Percentiles rank a stretch among this genome's conserved stretches.
Conservation (phyloP, 2,329 filamentous ascomycete genomes). For the Epichloe aotearoae region DNA sequence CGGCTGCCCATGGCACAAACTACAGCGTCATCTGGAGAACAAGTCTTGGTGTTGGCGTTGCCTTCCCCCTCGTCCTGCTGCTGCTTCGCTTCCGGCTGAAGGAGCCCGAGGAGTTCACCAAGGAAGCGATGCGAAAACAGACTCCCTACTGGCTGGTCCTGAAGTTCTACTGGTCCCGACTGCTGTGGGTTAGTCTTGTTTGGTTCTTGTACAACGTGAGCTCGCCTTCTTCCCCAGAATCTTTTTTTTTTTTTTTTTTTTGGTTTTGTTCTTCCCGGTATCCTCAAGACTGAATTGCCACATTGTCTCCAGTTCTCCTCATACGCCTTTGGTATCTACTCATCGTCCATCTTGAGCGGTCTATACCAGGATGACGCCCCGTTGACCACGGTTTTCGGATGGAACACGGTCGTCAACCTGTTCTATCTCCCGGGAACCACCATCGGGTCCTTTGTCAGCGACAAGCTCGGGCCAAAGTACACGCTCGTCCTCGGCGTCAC, state of each 20-base stretch:
- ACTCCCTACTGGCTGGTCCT: slow-evolving; percentile 43
- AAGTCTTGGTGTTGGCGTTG: slow-evolving; percentile 63
- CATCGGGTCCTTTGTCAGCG: slow-evolving; percentile 61
- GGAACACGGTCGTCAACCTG: slow-evolving; percentile 77
- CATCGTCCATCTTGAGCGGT: slow-evolving; percentile 32
- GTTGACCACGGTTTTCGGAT: slow-evolving; percentile 70
- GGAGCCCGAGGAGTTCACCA: slow-evolving; percentile 66
- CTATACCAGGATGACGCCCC: slow-evolving; percentile 51
- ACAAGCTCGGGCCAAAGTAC: slow-evolving; percentile 66
- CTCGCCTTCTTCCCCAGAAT: too few species aligned
- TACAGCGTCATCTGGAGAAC: slow-evolving; percentile 70
- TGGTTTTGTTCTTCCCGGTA: too few species aligned
- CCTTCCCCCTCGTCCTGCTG: slow-evolving; percentile 63
- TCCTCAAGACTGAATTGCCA: slow-evolving; percentile 43
- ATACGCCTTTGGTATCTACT: slow-evolving; percentile 81
- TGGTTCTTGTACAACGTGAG: slow-evolving; percentile 32
- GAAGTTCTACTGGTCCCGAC: slow-evolving; percentile 59
- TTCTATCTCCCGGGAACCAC: slow-evolving; percentile 81
- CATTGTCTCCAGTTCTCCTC: slow-evolving; percentile 63
- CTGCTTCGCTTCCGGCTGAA: slow-evolving; percentile 58
- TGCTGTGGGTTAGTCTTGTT: slow-evolving; percentile 56
- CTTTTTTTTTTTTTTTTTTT: too few species aligned
- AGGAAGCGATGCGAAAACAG: slow-evolving; percentile 51
- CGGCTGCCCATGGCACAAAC: slow-evolving; percentile 45
- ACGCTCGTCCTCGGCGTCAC: slow-evolving; percentile 59